These are phyloP conservation scores for Macrophomina tecta DNA, from an alignment of 2,329 filamentous ascomycete species.

Conservation along the genomic window DNA sequence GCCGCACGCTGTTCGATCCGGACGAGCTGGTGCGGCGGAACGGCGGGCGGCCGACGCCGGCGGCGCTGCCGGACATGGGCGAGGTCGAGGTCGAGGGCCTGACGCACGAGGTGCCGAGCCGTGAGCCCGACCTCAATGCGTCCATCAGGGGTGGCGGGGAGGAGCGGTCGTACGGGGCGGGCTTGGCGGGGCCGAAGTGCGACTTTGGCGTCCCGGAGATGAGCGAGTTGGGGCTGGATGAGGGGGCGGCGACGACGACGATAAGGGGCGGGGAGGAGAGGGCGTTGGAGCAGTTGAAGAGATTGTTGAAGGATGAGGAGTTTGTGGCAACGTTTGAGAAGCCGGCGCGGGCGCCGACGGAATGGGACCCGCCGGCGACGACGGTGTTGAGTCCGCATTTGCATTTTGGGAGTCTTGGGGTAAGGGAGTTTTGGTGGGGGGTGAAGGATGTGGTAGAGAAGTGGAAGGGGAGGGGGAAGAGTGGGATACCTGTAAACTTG, in stretches of 20 bases:
- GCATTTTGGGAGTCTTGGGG: conserved; percentile 76
- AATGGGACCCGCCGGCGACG: conserved; percentile 74
- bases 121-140: conserved; percentile 66
- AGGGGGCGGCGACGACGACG: conserved; percentile 58
- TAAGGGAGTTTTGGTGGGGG: conserved; percentile 75
- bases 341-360: conserved; percentile 75
- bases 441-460: conserved; percentile 67
- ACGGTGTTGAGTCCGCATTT: conserved; percentile 75
- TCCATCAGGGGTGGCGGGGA: conserved; percentile 59
- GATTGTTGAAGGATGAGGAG: conserved; percentile 65
- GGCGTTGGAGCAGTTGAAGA: conserved; percentile 64
- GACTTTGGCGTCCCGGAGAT: conserved; percentile 76
- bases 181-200: conserved; percentile 68
- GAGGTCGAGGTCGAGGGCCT: conserved; percentile 63
- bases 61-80: conserved; percentile 67
- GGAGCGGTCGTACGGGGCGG: conserved; percentile 57
- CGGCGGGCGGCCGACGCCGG: conserved; percentile 67
- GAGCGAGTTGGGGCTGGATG: conserved; percentile 67
- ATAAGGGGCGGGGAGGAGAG: conserved; percentile 74
- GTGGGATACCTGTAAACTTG: conserved; percentile 69
- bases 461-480: conserved; percentile 52
- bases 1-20: conserved; percentile 75
- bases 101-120: conserved; percentile 60
- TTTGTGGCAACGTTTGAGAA: conserved; percentile 79
- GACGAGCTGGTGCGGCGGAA: conserved; percentile 53